Evolutionary conservation across 2,329 filamentous ascomycete species (phyloP).

Genomic region (Ophiostoma quercus): DNA sequence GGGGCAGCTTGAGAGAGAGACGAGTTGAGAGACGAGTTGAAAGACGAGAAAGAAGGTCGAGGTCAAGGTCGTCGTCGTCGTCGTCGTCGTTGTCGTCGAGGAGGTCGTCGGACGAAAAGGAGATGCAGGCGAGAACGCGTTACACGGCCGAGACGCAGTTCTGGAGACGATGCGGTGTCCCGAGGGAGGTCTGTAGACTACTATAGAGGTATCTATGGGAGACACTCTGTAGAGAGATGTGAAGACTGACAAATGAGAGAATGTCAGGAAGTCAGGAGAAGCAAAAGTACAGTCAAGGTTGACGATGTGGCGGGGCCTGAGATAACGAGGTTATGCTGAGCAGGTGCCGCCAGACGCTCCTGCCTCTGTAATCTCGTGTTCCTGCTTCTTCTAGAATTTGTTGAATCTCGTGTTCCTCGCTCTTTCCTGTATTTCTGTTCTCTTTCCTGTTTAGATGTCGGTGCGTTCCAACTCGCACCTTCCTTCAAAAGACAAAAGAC

Average conservation of each 20-base stretch:
- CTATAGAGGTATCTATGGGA: no score
- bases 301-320: neutral
- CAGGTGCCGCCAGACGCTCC: neutral
- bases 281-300: neutral
- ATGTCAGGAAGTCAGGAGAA: no score
- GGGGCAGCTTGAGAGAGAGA: neutral
- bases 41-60: no score
- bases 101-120: constrained; percentile 10
- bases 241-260: neutral
- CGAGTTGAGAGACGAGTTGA: neutral
- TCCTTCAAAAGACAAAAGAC: neutral
- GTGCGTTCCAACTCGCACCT: neutral
- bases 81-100: neutral
- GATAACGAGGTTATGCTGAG: neutral
- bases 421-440: neutral
- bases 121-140: constrained; percentile 21
- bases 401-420: neutral
- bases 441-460: no score
- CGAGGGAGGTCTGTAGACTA: neutral
- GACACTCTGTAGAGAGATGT: neutral
- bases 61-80: no score
- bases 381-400: neutral
- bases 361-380: neutral
- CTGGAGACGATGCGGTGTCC: constrained; percentile 18
- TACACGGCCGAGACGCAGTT: constrained; percentile 23